Percentiles rank a stretch among this genome's conserved stretches.
phyloP scores from a whole-genome alignment of 163 green algal genomes.

The Scenedesmus sp. region DNA sequence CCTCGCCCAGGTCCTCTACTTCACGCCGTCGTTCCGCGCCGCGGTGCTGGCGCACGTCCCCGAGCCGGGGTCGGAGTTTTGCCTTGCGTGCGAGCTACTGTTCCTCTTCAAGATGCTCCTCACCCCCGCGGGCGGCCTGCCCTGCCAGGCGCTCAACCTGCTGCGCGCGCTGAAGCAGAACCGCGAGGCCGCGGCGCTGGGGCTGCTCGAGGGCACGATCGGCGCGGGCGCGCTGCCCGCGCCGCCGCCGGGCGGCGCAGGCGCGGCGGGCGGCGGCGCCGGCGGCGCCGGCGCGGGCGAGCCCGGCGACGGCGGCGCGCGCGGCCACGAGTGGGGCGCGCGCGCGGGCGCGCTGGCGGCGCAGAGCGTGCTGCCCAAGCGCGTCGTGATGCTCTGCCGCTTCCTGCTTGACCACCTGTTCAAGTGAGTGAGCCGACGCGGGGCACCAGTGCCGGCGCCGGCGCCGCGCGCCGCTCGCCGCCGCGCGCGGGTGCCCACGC shows the following conservation, averaged over 20 bases:
- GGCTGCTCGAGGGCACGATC: conserved; percentile 83
- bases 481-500: no score
- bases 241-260: not conserved
- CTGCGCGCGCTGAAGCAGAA: conserved; percentile 87
- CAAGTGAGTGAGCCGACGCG: conserved; percentile 52
- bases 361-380: conserved; percentile 61
- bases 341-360: conserved; percentile 60
- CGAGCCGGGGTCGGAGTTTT: conserved; percentile 85
- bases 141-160: conserved; percentile 90
- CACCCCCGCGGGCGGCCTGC: conserved; percentile 55
- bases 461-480: no score
- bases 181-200: conserved; percentile 83
- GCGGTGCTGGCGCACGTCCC: conserved; percentile 71
- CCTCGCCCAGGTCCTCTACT: conserved; percentile 91
- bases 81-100: conserved; percentile 83
- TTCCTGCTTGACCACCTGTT: conserved; percentile 85
- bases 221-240: not conserved
- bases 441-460: no score
- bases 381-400: conserved; percentile 75
- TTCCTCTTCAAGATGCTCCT: conserved; percentile 94
- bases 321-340: not conserved
- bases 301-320: not conserved
- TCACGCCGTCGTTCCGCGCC: conserved; percentile 77
- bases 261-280: not conserved
- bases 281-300: conserved; percentile 9